Evolutionary conservation across 2,329 filamentous ascomycete genomes (phyloP), one percentile per base, ranked within the genome.

Genomic region (Penicillium sp.): DNA sequence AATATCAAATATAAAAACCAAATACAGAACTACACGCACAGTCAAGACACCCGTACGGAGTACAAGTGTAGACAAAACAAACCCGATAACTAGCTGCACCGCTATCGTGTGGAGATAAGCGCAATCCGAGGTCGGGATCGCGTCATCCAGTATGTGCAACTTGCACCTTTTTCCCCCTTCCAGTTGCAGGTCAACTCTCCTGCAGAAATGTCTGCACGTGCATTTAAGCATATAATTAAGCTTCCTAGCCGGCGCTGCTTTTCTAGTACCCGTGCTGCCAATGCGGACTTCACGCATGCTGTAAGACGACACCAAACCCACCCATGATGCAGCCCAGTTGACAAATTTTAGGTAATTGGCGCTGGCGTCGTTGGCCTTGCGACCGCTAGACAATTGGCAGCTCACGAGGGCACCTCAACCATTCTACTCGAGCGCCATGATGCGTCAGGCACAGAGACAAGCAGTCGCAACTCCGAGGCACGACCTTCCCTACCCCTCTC

Each of bases 401-500:
- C 75, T 54, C 77, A 80, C 55, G 78, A 84, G 31, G 77, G 80
- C 18, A 80, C 81, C 5, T 84, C 83, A 2, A 93, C 90, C 0
- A 80, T 96, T 11, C 79, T 96, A 50, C 84, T 97, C 1, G 92
- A 97, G 74, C 85, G 89, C 24, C 89, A 96, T 77, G 74, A 79
- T 21, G 80, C 82, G 47, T 81, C 89, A 24, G 92, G 92, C 46
- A 93, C 86, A 27, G 92, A 97, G 77, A 96, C 92, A 0, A 92
- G 88, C 58, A 90, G 88, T 60, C 87, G 92, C 62, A 97, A 96
- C 77, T 93, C 89, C 68, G 92, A 97, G 82, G 84, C 85, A 32
- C 13, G 16, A 38, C 27, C 16, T 7, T 13, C 5, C 34, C 21
- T 10, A 18, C 14, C 10, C 5, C 11, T 11, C 14, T 10, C 40